Conservation (phyloP, 2,329 filamentous ascomycete genomes). For the Pseudohalonectria lignicola region DNA sequence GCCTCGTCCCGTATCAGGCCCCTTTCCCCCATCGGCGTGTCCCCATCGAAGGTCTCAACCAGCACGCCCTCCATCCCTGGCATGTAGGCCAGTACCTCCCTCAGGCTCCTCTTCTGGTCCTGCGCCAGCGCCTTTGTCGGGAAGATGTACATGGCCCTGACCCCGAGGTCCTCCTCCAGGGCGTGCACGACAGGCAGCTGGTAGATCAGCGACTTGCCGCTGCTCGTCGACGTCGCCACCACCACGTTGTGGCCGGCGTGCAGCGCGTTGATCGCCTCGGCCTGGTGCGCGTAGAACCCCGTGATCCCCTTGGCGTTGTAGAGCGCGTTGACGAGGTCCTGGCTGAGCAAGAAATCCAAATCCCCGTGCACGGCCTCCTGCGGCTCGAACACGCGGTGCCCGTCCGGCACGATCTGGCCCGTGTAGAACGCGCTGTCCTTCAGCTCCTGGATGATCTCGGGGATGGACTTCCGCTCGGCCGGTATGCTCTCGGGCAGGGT, state of each 20-base stretch:
- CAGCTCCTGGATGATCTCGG: slow-evolving; percentile 77
- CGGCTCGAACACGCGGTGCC: slow-evolving; percentile 81
- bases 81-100: slow-evolving; percentile 75
- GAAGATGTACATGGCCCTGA: slow-evolving; percentile 93
- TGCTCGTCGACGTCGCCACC: slow-evolving; percentile 89
- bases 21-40: slow-evolving; percentile 73
- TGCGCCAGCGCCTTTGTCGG: slow-evolving; percentile 94
- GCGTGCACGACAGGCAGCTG: slow-evolving; percentile 86
- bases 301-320: slow-evolving; percentile 88
- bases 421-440: slow-evolving; percentile 79
- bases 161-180: slow-evolving; percentile 64
- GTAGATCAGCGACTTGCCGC: slow-evolving; percentile 96
- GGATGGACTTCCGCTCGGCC: slow-evolving; percentile 64
- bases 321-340: slow-evolving; percentile 86
- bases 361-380: slow-evolving; percentile 76
- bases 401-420: slow-evolving; percentile 85
- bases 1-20: slow-evolving; percentile 78
- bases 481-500: slow-evolving; percentile 64
- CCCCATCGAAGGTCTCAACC: slow-evolving; percentile 92
- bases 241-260: slow-evolving; percentile 74
- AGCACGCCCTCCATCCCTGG: slow-evolving; percentile 61
- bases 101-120: slow-evolving; percentile 81
- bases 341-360: slow-evolving; percentile 75
- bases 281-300: slow-evolving; percentile 81
- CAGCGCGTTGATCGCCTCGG: slow-evolving; percentile 84